Evolutionary conservation across 345 rosid species (phyloP).

Genomic region (Gossypium ekmanianum): DNA sequence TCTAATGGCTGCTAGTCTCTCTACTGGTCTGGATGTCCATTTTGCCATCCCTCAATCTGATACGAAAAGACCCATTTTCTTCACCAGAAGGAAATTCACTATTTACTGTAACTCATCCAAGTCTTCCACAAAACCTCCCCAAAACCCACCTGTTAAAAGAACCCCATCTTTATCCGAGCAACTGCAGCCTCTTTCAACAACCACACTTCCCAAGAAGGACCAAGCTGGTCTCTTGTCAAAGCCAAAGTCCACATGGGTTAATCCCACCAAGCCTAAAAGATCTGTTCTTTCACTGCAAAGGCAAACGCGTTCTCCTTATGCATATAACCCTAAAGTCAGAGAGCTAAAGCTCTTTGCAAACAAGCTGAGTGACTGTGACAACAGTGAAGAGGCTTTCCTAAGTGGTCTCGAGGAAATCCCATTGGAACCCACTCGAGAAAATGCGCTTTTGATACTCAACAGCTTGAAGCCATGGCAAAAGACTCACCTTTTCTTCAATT

Average conservation of each 20-base stretch:
- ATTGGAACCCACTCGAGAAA: slow-evolving; percentile 49
- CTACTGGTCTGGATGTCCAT: slow-evolving; percentile 56
- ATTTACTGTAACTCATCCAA: slow-evolving; percentile 39
- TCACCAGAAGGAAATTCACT: slow-evolving; percentile 31
- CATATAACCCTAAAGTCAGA: slow-evolving; percentile 55
- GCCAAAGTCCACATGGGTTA: slow-evolving; percentile 83
- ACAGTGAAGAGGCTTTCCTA: slow-evolving; percentile 42
- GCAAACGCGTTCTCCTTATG: slow-evolving; percentile 60
- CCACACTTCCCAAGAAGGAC: slow-evolving; percentile 39
- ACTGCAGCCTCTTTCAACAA: slow-evolving; percentile 68
- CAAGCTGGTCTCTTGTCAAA: slow-evolving; percentile 50
- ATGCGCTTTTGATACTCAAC: slow-evolving; percentile 66
- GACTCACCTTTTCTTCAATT: slow-evolving; percentile 59
- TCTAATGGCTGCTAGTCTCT: slow-evolving; percentile 52
- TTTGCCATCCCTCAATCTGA: slow-evolving; percentile 35
- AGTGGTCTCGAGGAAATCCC: slow-evolving; percentile 56
- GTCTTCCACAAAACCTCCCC: slow-evolving; percentile 31
- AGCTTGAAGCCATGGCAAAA: slow-evolving; percentile 70
- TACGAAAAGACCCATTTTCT: slow-evolving; percentile 36
- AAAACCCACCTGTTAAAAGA: slow-evolving; percentile 30
- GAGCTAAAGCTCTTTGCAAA: slow-evolving; percentile 61
- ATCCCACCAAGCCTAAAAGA: slow-evolving; percentile 76
- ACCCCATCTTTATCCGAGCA: slow-evolving; percentile 77
- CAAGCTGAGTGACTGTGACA: slow-evolving; percentile 62
- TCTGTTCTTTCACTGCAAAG: slow-evolving; percentile 79